These are phyloP conservation scores for Calonectria leucothoes DNA, from an alignment of 2,329 filamentous ascomycete genomes.

Conservation along the genomic window DNA sequence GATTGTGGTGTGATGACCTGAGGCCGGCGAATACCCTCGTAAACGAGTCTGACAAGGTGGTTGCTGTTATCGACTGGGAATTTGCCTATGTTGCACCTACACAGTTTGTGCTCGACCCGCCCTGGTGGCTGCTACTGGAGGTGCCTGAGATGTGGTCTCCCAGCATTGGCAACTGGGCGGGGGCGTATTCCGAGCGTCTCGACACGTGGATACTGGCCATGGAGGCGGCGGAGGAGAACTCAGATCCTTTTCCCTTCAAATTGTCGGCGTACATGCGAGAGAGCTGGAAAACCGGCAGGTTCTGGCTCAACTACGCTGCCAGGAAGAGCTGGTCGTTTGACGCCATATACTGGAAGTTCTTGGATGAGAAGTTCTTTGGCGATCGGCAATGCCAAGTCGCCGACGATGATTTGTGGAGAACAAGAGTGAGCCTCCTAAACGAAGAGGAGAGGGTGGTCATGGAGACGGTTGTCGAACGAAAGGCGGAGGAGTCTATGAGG, in stretches of 20 bases:
- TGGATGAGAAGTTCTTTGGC: constrained; percentile 49
- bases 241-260: not conserved
- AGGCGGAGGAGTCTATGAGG: not conserved
- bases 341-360: constrained; percentile 48
- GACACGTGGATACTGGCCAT: constrained; percentile 48
- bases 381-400: not conserved
- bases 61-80: constrained; percentile 54
- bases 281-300: constrained; percentile 49
- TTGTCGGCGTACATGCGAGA: constrained; percentile 51
- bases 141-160: constrained; percentile 46
- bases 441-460: not conserved
- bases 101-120: constrained; percentile 49
- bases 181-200: constrained; percentile 46
- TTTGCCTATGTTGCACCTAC: constrained; percentile 48
- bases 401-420: not conserved
- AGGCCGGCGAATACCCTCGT: constrained; percentile 48
- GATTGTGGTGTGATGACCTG: constrained; percentile 51
- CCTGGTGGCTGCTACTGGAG: constrained; percentile 53
- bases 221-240: constrained; percentile 22
- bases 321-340: constrained; percentile 54
- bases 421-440: not conserved
- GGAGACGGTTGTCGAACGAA: not conserved
- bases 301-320: constrained; percentile 48
- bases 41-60: constrained; percentile 34
- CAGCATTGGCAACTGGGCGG: constrained; percentile 45